Percentiles rank a stretch among this genome's conserved stretches.
Evolutionary conservation across 164 flowering plant species (phyloP).

Genomic region (Aristolochia californica): DNA sequence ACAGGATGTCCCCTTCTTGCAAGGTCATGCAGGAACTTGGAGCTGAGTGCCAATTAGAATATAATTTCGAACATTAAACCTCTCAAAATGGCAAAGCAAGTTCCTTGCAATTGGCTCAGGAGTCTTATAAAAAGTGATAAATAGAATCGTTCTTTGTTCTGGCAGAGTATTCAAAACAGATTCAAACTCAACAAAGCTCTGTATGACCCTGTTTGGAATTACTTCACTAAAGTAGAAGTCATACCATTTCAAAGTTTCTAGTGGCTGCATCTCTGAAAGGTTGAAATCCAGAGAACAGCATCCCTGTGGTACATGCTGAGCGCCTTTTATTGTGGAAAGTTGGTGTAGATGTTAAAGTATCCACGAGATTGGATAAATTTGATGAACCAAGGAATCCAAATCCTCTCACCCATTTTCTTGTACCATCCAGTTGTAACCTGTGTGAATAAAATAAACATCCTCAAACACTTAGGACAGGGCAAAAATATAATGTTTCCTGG

Average conservation of each 20-base stretch:
- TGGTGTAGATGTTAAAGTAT: constrained; percentile 81
- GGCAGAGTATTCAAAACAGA: constrained; percentile 47
- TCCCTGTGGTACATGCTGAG: constrained; percentile 76
- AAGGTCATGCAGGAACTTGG: constrained; percentile 47
- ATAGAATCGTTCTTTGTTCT: constrained; percentile 36
- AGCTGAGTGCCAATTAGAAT: constrained; percentile 47
- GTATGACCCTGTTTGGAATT: constrained; percentile 44
- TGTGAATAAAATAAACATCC: constrained; percentile 1
- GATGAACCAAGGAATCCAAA: constrained; percentile 99
- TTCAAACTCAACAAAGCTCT: constrained; percentile 38
- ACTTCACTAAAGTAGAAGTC: constrained; percentile 91
- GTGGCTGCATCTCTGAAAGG: constrained; percentile 40
- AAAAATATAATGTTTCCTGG: too few relatives aligned
- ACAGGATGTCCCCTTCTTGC: constrained; percentile 84
- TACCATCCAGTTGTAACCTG: constrained; percentile 98
- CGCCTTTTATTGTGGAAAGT: constrained; percentile 61
- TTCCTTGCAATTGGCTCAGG: constrained; percentile 33
- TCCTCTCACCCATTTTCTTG: constrained; percentile 85
- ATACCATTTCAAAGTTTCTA: constrained; percentile 68
- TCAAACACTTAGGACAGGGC: too few relatives aligned
- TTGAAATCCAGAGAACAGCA: constrained; percentile 40
- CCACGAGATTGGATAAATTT: constrained; percentile 77
- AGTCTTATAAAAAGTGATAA: constrained; percentile 40
- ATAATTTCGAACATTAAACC: constrained; percentile 47
- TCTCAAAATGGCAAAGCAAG: constrained; percentile 79